Evolutionary conservation across 768 basidiomycete species (phyloP).

Genomic region (Tephrocybe sp.): DNA sequence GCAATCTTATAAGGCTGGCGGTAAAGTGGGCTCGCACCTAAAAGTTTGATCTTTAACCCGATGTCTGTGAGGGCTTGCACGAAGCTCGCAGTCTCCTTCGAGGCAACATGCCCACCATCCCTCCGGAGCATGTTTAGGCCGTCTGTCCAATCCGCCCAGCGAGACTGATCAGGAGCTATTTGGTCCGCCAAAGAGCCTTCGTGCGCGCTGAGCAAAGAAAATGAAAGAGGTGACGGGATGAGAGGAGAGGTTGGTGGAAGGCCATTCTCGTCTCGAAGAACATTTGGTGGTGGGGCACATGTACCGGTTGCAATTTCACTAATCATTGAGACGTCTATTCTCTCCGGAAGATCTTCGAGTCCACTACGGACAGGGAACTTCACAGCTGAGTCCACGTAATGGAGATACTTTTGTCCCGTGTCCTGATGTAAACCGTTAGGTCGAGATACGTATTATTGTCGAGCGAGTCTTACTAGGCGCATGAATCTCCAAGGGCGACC

Average conservation of each 20-base stretch:
- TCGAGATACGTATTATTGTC: not conserved
- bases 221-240: slow-evolving; percentile 68
- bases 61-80: slow-evolving; percentile 88
- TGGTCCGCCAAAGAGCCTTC: slow-evolving; percentile 77
- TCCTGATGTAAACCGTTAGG: slow-evolving; percentile 47
- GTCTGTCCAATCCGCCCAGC: slow-evolving; percentile 95
- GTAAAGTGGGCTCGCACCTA: slow-evolving; percentile 50
- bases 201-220: slow-evolving; percentile 69
- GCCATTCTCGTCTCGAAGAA: slow-evolving; percentile 60
- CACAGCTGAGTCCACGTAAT: slow-evolving; percentile 79
- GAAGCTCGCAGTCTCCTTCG: slow-evolving; percentile 83
- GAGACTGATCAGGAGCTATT: slow-evolving; percentile 72
- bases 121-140: slow-evolving; percentile 85
- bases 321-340: slow-evolving; percentile 78
- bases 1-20: not conserved
- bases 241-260: slow-evolving; percentile 53
- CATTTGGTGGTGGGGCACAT: slow-evolving; percentile 66
- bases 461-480: slow-evolving; percentile 58
- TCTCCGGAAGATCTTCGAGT: slow-evolving; percentile 84
- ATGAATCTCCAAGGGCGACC: slow-evolving; percentile 83
- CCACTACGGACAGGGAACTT: slow-evolving; percentile 81
- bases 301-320: slow-evolving; percentile 79
- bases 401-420: slow-evolving; percentile 74
- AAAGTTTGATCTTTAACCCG: slow-evolving; percentile 86
- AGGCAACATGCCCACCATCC: slow-evolving; percentile 81